These are phyloP conservation scores for Pseudomassariella vexata DNA, from an alignment of 2,329 filamentous ascomycete species.

Conservation along the genomic window DNA sequence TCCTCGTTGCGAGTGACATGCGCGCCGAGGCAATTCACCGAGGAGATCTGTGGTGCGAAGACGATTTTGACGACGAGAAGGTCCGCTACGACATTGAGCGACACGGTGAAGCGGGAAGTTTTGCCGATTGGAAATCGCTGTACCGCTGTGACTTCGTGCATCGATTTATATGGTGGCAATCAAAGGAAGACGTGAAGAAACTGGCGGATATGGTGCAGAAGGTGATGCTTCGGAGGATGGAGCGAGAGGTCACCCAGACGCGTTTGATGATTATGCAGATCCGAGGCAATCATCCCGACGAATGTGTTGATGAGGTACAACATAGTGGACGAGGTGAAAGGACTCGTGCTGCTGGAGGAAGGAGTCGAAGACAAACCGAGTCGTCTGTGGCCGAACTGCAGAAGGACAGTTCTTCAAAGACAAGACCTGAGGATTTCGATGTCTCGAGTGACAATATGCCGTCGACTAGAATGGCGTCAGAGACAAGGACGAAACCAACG, in stretches of 20 bases:
- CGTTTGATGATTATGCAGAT: conserved; percentile 13
- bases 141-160: conserved; percentile 12
- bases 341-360: no score
- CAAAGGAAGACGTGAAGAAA: conserved; percentile 10
- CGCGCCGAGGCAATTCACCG: conserved; percentile 10
- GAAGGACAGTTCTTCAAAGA: no score
- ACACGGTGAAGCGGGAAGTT: no score
- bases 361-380: no score
- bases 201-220: conserved; percentile 11
- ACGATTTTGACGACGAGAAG: conserved; percentile 8
- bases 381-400: no score
- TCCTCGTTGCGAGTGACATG: conserved; percentile 7
- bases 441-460: no score
- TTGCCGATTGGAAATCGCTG: conserved; percentile 7
- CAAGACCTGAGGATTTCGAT: no score
- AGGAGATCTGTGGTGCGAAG: conserved; percentile 9
- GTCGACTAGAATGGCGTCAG: no score
- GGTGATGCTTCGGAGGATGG: conserved; percentile 12
- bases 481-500: no score
- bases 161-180: conserved; percentile 14
- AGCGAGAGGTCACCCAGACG: conserved; percentile 12
- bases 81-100: conserved; percentile 6
- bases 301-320: no score
- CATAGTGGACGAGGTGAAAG: no score
- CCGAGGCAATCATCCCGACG: no score